Conservation (phyloP, 345 rosid species). For the Lepidium africanum region DNA sequence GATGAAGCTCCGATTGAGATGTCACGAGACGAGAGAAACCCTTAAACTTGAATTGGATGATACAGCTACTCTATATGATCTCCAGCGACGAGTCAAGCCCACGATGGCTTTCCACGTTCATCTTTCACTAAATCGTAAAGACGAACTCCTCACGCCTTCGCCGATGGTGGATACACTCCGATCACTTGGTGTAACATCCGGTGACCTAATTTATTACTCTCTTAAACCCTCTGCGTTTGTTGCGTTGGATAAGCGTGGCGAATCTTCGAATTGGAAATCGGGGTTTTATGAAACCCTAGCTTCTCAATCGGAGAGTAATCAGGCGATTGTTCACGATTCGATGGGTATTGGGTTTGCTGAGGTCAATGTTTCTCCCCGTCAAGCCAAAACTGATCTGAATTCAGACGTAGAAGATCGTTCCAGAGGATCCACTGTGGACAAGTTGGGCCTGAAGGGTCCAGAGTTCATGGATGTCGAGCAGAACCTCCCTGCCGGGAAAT, state of each 20-base stretch:
- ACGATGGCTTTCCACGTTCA: constrained; percentile 33
- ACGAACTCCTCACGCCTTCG: constrained; percentile 44
- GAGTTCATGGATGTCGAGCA: constrained; percentile 18
- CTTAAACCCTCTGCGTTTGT: constrained; percentile 19
- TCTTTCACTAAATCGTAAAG: constrained; percentile 64
- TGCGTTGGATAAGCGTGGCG: not conserved
- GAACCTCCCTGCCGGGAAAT: not conserved
- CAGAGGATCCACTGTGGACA: not conserved
- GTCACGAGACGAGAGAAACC: constrained; percentile 45
- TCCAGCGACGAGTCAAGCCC: constrained; percentile 28
- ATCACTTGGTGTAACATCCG: constrained; percentile 57
- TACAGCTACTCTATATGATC: constrained; percentile 30
- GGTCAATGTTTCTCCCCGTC: not conserved
- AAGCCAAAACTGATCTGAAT: constrained; percentile 1
- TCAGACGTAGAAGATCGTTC: not conserved
- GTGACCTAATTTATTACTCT: constrained; percentile 65
- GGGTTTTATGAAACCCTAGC: not conserved
- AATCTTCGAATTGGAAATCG: not conserved
- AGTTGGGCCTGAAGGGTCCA: not conserved
- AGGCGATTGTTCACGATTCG: not conserved
- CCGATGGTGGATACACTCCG: constrained; percentile 37
- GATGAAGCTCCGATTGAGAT: constrained; percentile 33
- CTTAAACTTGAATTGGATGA: constrained; percentile 41
- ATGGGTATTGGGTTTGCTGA: constrained; percentile 11
- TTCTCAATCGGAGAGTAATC: not conserved